Conservation (phyloP, 2,329 filamentous ascomycete genomes). For the Pseudofabraea citricarpa region DNA sequence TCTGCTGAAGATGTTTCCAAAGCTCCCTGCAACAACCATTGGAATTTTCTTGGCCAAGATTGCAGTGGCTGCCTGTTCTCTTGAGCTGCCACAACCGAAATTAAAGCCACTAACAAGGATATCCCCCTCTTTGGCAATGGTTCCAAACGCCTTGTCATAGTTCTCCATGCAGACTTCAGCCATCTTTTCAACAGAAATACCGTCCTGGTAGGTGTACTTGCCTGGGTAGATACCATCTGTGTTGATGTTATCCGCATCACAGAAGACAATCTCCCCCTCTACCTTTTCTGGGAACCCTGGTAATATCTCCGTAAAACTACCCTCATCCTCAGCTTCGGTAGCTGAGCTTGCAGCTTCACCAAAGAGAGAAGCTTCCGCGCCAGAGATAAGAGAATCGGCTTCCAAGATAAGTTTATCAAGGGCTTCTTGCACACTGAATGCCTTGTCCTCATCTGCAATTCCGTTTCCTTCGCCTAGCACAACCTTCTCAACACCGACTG, state of each 20-base stretch:
- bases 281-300: conserved; percentile 84
- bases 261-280: conserved; percentile 82
- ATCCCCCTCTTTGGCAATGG: conserved; percentile 62
- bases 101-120: conserved; percentile 85
- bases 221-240: conserved; percentile 92
- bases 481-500: conserved; percentile 62
- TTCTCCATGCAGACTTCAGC: conserved; percentile 90
- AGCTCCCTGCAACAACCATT: conserved; percentile 74
- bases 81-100: conserved; percentile 77
- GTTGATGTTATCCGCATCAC: conserved; percentile 80
- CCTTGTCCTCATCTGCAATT: conserved; percentile 56
- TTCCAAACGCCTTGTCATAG: conserved; percentile 71
- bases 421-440: conserved; percentile 63
- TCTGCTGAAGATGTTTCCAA: conserved; percentile 77
- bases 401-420: conserved; percentile 68
- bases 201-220: conserved; percentile 89
- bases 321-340: conserved; percentile 30
- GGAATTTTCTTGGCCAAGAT: conserved; percentile 77
- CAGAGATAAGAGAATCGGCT: conserved; percentile 46
- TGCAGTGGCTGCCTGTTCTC: conserved; percentile 86
- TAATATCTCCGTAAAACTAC: conserved; percentile 60
- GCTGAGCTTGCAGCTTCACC: conserved; percentile 18
- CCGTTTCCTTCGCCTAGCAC: conserved; percentile 69
- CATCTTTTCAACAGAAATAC: conserved; percentile 73
- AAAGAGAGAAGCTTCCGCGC: conserved; percentile 26